These are phyloP conservation scores for Apiospora rasikravindrae DNA, from an alignment of 2,329 filamentous ascomycete species.

Conservation along the genomic window DNA sequence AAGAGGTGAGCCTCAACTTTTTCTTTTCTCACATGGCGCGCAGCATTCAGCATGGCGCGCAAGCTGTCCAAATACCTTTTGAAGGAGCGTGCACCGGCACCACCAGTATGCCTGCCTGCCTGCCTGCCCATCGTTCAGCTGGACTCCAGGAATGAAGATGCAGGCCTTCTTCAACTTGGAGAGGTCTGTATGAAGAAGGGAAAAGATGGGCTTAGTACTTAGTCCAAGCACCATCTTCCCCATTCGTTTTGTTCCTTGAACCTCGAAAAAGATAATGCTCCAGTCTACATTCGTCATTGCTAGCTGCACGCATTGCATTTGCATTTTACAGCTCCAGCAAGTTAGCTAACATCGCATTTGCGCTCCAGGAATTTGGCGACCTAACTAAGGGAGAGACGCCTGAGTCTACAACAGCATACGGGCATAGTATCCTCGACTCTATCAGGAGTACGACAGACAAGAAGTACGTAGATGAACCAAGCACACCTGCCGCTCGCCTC, in stretches of 20 bases:
- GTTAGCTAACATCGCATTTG: not conserved
- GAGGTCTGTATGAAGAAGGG: constrained; percentile 15
- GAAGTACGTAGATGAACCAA: constrained; percentile 60
- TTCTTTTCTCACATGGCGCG: constrained; percentile 1
- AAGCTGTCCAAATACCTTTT: not conserved
- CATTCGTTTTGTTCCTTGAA: constrained; percentile 20
- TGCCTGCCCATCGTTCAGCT: not conserved
- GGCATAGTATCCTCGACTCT: constrained; percentile 75
- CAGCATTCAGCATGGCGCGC: not conserved
- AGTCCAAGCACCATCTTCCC: constrained; percentile 18
- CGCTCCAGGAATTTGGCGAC: constrained; percentile 49
- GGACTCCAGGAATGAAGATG: not conserved
- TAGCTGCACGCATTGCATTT: constrained; percentile 8
- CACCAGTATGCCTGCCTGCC: not conserved
- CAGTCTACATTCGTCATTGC: not conserved
- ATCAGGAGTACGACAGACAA: constrained; percentile 81
- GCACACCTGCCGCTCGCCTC: not conserved
- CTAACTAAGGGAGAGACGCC: constrained; percentile 63
- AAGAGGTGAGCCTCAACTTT: constrained; percentile 47
- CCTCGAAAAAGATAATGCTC: constrained; percentile 24
- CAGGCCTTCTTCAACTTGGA: constrained; percentile 4
- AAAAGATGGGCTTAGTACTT: constrained; percentile 6
- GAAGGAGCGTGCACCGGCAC: not conserved
- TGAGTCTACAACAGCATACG: constrained; percentile 73
- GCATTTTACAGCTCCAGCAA: constrained; percentile 7